Conservation (phyloP, 2,329 filamentous ascomycete species). For the Calonectria hongkongensis region DNA sequence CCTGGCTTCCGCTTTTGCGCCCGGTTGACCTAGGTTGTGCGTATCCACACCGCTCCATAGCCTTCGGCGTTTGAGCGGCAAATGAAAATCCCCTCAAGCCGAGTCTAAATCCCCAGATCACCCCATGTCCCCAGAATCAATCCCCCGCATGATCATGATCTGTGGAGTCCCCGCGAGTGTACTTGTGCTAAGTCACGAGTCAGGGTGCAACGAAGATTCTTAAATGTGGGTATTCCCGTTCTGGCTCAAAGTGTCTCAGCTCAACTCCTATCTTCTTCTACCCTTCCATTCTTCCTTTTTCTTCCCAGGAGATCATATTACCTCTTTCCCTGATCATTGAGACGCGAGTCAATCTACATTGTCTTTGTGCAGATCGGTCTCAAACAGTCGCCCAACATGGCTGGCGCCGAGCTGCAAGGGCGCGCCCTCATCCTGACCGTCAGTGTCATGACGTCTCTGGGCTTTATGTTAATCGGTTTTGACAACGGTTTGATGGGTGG, state of each 20-base stretch:
- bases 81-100: conserved; percentile 11
- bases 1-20: neutral
- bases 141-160: conserved; percentile 32
- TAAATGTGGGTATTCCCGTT: conserved; percentile 27
- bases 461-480: conserved; percentile 69
- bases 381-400: conserved; percentile 29
- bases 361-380: neutral
- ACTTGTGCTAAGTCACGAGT: conserved; percentile 10
- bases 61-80: conserved; percentile 32
- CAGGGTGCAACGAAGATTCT: conserved; percentile 2
- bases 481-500: conserved; percentile 68
- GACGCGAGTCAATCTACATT: neutral
- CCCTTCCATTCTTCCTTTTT: neutral
- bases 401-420: conserved; percentile 53
- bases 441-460: conserved; percentile 65
- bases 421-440: conserved; percentile 64
- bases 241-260: neutral
- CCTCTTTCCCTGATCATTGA: neutral
- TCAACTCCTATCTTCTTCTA: neutral
- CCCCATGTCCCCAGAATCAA: conserved; percentile 33
- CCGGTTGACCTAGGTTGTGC: conserved; percentile 2
- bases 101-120: conserved; percentile 34
- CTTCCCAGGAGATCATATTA: neutral
- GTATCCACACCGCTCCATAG: conserved; percentile 12
- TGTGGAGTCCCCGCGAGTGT: conserved; percentile 33